These are phyloP conservation scores for Cyclanthera cordifolia DNA, from an alignment of 306 rosid species.

Conservation along the genomic window DNA sequence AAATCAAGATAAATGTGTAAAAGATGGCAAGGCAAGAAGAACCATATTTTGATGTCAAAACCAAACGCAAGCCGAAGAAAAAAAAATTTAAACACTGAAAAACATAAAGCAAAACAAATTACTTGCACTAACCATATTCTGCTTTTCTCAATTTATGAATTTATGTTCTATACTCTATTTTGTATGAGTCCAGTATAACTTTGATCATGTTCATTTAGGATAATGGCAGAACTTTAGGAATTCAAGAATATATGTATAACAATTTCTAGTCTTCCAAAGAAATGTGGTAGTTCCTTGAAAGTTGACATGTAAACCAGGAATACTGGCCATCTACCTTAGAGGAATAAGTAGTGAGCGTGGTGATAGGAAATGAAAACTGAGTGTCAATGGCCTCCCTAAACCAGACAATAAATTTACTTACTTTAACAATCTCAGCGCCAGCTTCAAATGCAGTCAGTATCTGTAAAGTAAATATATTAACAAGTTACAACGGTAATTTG, in stretches of 20 bases:
- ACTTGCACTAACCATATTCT: neutral
- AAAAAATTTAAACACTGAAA: neutral
- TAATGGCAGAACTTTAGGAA: neutral
- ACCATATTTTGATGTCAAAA: neutral
- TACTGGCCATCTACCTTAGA: neutral
- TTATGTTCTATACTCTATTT: no score
- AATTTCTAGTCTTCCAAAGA: neutral
- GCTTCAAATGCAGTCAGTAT: constrained; percentile 51
- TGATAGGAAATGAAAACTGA: neutral
- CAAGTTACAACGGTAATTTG: neutral
- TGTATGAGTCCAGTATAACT: neutral
- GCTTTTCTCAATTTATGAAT: no score
- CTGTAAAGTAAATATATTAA: constrained; percentile 29
- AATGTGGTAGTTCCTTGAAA: constrained; percentile 4
- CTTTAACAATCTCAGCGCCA: constrained; percentile 82
- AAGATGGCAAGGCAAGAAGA: neutral
- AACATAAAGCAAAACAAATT: neutral
- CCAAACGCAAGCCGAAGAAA: neutral
- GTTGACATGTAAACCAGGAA: neutral
- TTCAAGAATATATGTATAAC: neutral
- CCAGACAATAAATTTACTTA: constrained; percentile 18
- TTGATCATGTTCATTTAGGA: neutral
- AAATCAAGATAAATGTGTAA: constrained; percentile 11
- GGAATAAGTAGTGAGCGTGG: neutral
- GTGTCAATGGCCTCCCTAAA: neutral